Evolutionary conservation across 768 basidiomycete genomes (phyloP).

Genomic region (Pleurotus tuoliensis): DNA sequence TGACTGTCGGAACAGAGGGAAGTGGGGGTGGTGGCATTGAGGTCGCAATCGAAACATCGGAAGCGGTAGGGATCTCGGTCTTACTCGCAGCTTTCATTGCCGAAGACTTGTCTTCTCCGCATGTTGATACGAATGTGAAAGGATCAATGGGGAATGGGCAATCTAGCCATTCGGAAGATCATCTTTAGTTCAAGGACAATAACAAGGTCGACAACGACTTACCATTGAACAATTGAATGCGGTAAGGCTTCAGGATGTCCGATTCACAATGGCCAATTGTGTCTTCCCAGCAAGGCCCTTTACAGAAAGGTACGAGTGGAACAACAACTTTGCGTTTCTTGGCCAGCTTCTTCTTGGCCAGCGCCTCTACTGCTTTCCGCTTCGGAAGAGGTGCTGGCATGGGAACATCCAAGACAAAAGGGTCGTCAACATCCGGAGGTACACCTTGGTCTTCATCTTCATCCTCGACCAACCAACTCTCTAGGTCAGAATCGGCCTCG

Average conservation of each 20-base stretch:
- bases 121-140: slow-evolving; percentile 63
- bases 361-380: slow-evolving; percentile 63
- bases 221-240: slow-evolving; percentile 87
- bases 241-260: slow-evolving; percentile 69
- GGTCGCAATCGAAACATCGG: slow-evolving; percentile 11
- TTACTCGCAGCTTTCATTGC: slow-evolving; percentile 10
- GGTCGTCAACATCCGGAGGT: slow-evolving; percentile 35
- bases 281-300: slow-evolving; percentile 81
- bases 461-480: slow-evolving; percentile 76
- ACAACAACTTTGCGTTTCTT: slow-evolving; percentile 79
- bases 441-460: slow-evolving; percentile 73
- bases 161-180: slow-evolving; percentile 41
- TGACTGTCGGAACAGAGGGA: slow-evolving; percentile 19
- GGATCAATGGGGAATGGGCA: slow-evolving; percentile 72
- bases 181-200: slow-evolving; percentile 2
- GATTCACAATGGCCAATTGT: slow-evolving; percentile 62
- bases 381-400: slow-evolving; percentile 39
- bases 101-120: slow-evolving; percentile 25
- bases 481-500: slow-evolving; percentile 71
- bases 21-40: slow-evolving; percentile 11
- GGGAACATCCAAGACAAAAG: slow-evolving; percentile 31
- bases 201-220: slow-evolving; percentile 9
- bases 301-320: slow-evolving; percentile 75
- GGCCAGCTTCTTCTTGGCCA: slow-evolving; percentile 39
- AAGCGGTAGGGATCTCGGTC: slow-evolving; percentile 11